Percentiles rank a stretch among this genome's conserved stretches.
Evolutionary conservation across 2,329 filamentous ascomycete genomes (phyloP).

Genomic region (Fusarium sp.): DNA sequence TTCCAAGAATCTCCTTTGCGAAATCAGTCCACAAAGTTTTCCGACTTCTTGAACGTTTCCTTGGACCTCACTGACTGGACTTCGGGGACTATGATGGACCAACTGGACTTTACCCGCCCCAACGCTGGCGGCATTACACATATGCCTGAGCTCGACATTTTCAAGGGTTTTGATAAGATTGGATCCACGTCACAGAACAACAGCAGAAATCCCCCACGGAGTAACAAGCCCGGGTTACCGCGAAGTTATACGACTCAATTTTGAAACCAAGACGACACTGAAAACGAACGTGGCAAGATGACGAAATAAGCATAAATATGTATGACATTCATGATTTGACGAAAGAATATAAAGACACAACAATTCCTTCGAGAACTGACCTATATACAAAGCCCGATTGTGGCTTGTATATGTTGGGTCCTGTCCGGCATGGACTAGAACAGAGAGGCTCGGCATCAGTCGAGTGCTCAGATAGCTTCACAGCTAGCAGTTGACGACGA

Average conservation of each 20-base stretch:
- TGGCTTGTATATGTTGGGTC: slow-evolving; percentile 25
- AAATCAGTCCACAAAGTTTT: slow-evolving; percentile 61
- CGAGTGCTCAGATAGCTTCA: slow-evolving; percentile 41
- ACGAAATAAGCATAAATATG: slow-evolving; percentile 38
- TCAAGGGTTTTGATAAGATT: slow-evolving; percentile 81
- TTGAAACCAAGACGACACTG: slow-evolving; percentile 21
- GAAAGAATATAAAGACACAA: slow-evolving; percentile 34
- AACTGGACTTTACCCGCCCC: slow-evolving; percentile 53
- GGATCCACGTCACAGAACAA: slow-evolving; percentile 56
- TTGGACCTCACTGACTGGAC: slow-evolving; percentile 51
- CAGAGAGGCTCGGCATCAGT: slow-evolving; percentile 26
- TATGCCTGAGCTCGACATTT: slow-evolving; percentile 71
- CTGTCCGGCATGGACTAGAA: slow-evolving; percentile 39
- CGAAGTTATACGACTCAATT: slow-evolving; percentile 48
- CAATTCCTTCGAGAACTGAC: slow-evolving; percentile 26
- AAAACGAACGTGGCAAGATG: slow-evolving; percentile 24
- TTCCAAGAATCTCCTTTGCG: slow-evolving; percentile 49
- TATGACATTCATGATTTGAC: slow-evolving; percentile 43
- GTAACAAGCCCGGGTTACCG: slow-evolving; percentile 42
- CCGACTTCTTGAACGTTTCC: slow-evolving; percentile 46
- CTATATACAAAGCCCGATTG: slow-evolving; percentile 8
- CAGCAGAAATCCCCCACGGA: slow-evolving; percentile 29
- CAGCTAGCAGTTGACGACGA: slow-evolving; percentile 45
- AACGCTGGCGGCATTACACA: slow-evolving; percentile 65
- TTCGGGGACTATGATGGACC: slow-evolving; percentile 44